Base-by-base conservation (phyloP, 108 stramenopile genomes). In the Nitzschia sp. region DNA sequence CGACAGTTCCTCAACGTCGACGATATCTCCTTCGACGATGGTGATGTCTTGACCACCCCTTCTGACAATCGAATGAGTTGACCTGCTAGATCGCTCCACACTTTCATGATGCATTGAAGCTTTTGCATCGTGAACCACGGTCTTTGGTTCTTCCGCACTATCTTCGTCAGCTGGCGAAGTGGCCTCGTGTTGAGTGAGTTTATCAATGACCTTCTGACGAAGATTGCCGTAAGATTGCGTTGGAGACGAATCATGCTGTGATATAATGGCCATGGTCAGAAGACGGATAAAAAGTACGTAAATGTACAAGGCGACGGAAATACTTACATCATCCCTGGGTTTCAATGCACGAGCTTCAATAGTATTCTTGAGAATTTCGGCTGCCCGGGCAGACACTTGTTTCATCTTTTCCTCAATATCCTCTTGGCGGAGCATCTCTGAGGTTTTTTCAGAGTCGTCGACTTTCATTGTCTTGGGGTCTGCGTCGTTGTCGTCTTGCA, bases 351-450 rank as follows among this genome's bases (percentile, higher is more conserved):
- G 28, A 24, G 36, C 61, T 62, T 62, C 61, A 1, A 42, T 34
- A 21, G 36, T 42, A 46, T 62, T 62, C 33, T 62, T 62, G 24
- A 62, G 35, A 42, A 62, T 42, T 23, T 38, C 61, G 8, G 38
- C 61, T 2, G 61, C 61, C 1, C 25, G 25, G 8, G 61, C 61
- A 42, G 61, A 62, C 61, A 62, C 61, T 42, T 31, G 32, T 5
- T 62, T 42, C 61, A 62, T 62, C 32, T 62, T 62, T 13, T 36
- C 61, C 42, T 46, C 25, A 9, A 62, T 62, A 26, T 62, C 61
- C 1, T 62, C 61, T 2, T 23, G 24, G 1, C 29, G 61, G 1
- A 18, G 32, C 19, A 25, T 24, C 1, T 46, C 42, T 18, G 31
- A 30, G 17, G 17, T 33, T 18, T 33, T 59, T 1, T 15, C 15